These are phyloP conservation scores for Verticillium albo-atrum DNA, from an alignment of 2,329 filamentous ascomycete genomes.

Conservation along the genomic window DNA sequence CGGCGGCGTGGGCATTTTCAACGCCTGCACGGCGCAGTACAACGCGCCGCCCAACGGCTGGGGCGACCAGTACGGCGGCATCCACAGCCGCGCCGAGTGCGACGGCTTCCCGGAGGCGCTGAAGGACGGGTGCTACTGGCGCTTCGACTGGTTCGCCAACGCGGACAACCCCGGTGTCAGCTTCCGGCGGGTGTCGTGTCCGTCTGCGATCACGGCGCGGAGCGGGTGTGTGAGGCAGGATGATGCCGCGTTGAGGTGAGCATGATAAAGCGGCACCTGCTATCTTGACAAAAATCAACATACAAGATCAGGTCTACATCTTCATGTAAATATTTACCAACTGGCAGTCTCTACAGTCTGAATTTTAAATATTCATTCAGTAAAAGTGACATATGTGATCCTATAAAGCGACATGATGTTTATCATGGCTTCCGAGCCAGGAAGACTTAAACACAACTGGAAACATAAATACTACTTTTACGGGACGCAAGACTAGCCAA, in stretches of 20 bases:
- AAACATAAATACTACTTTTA: too few species aligned
- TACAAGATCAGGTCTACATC: too few species aligned
- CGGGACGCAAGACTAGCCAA: too few species aligned
- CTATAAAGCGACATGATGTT: too few species aligned
- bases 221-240: slow-evolving; percentile 27
- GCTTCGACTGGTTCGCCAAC: slow-evolving; percentile 59
- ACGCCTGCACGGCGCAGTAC: slow-evolving; percentile 36
- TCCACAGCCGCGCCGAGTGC: slow-evolving; percentile 46
- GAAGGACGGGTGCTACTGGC: slow-evolving; percentile 56
- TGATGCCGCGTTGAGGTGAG: neutral
- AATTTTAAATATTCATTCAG: too few species aligned
- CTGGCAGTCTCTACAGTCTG: neutral
- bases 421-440: too few species aligned
- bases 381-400: too few species aligned
- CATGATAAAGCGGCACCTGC: neutral
- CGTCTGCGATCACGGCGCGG: slow-evolving; percentile 38
- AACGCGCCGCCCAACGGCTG: slow-evolving; percentile 43
- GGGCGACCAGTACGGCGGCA: slow-evolving; percentile 56
- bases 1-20: slow-evolving; percentile 49
- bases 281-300: too few species aligned
- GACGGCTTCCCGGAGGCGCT: slow-evolving; percentile 46
- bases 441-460: too few species aligned
- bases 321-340: too few species aligned
- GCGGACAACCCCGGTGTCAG: slow-evolving; percentile 53
- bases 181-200: slow-evolving; percentile 54